Percentiles rank a stretch among this genome's conserved stretches.
These are phyloP conservation scores for Solanum sitiens DNA, from an alignment of 257 asterid species.

Conservation along the genomic window DNA sequence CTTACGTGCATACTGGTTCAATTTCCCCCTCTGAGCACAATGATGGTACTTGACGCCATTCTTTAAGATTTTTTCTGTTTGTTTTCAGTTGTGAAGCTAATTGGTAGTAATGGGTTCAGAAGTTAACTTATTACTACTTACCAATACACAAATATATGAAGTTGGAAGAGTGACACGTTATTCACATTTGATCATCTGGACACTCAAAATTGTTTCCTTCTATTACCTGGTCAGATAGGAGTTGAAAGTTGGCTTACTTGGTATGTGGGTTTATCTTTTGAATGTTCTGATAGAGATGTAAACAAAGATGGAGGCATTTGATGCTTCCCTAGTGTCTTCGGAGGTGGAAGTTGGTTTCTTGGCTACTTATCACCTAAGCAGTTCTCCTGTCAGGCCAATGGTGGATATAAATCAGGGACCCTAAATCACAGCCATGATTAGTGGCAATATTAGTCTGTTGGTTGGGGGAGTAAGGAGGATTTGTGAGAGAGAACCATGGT, in stretches of 20 bases:
- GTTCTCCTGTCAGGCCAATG: not conserved
- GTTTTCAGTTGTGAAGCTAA: not conserved
- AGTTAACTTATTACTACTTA: not conserved
- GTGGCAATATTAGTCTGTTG: not conserved
- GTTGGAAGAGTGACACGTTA: not conserved
- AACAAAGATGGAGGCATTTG: not conserved
- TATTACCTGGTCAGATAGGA: not conserved
- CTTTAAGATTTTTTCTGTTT: slow-evolving; percentile 2
- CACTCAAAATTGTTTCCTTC: not conserved
- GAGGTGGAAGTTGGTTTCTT: not conserved
- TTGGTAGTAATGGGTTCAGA: not conserved
- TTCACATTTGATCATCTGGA: not conserved
- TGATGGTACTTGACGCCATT: slow-evolving; percentile 26
- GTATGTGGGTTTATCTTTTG: not conserved
- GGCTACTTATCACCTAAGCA: not conserved
- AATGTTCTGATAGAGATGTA: not conserved
- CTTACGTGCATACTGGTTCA: slow-evolving; percentile 8
- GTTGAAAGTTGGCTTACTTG: not conserved
- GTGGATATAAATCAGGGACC: not conserved
- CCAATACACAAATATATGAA: not conserved
- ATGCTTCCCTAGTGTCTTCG: not conserved
- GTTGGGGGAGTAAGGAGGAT: not conserved
- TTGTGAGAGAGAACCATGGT: not conserved
- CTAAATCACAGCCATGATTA: not conserved
- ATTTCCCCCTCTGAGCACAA: slow-evolving; percentile 21